Evolutionary conservation across 192 early-diverging fungal genomes (phyloP).

Genomic region (Coemansia javaensis): DNA sequence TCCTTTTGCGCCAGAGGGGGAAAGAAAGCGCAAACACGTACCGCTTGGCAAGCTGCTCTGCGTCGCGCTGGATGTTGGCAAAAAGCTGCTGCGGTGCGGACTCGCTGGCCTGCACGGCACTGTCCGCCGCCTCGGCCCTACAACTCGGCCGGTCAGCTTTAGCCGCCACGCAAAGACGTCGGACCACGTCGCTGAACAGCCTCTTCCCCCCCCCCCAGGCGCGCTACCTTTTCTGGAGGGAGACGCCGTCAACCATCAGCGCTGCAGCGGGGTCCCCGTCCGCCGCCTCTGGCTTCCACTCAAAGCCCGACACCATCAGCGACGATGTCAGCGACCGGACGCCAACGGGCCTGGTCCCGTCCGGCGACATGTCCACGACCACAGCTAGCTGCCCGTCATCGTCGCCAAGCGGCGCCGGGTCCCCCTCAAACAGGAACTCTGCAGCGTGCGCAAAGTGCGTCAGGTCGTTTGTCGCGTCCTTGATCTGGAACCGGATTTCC

Average conservation of each 20-base stretch:
- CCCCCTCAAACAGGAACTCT: constrained; percentile 35
- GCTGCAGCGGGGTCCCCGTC: neutral
- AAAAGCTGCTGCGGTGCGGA: constrained; percentile 2
- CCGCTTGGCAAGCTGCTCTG: constrained; percentile 25
- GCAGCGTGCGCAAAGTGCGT: constrained; percentile 14
- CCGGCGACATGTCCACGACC: constrained; percentile 33
- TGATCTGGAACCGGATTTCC: constrained; percentile 27
- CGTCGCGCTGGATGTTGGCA: constrained; percentile 30
- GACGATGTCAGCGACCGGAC: constrained; percentile 29
- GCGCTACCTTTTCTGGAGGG: constrained; percentile 23
- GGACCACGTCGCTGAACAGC: too few species aligned
- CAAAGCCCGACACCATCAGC: constrained; percentile 32
- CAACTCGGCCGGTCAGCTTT: neutral
- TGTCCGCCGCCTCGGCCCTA: neutral
- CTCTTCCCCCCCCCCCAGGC: too few species aligned
- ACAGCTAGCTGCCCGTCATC: constrained; percentile 18
- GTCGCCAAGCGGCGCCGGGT: constrained; percentile 25
- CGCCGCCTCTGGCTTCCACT: constrained; percentile 13
- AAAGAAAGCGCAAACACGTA: constrained; percentile 5
- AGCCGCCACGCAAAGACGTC: too few species aligned
- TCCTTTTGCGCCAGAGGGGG: too few species aligned
- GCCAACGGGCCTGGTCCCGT: constrained; percentile 10
- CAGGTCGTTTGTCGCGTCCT: constrained; percentile 25
- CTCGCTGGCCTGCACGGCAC: neutral
- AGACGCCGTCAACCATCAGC: constrained; percentile 18